Percentiles rank a stretch among this genome's conserved stretches.
Conservation (phyloP, 495 filamentous ascomycete genomes). For the Terfezia claveryi region DNA sequence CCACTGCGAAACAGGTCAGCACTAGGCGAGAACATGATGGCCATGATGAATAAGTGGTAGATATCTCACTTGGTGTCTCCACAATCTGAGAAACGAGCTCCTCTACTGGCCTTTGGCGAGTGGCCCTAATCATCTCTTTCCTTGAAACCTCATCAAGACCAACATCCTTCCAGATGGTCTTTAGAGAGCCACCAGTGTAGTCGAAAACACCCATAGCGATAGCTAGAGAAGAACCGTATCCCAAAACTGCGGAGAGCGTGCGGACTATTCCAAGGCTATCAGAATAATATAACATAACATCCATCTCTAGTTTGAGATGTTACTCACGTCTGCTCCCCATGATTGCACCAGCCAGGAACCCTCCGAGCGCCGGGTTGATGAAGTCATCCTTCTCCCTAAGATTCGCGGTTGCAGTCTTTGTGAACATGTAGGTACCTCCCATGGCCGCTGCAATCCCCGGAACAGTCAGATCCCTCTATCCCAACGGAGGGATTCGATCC, state of each 20-base stretch:
- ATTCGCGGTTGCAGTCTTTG: slow-evolving; percentile 49
- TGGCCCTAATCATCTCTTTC: slow-evolving; percentile 54
- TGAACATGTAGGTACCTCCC: slow-evolving; percentile 60
- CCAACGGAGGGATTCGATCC: background rate
- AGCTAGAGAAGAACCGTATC: slow-evolving; percentile 46
- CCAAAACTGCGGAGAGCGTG: slow-evolving; percentile 57
- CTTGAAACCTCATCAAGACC: slow-evolving; percentile 58
- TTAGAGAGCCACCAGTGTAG: slow-evolving; percentile 49
- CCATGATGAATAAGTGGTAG: background rate
- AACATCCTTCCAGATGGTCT: slow-evolving; percentile 33
- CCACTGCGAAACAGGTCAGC: background rate
- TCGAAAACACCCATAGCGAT: slow-evolving; percentile 45
- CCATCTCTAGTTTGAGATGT: background rate
- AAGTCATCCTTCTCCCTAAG: slow-evolving; percentile 52
- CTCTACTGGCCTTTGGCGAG: slow-evolving; percentile 51
- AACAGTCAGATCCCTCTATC: background rate
- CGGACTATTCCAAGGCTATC: slow-evolving; percentile 29
- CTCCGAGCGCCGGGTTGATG: slow-evolving; percentile 46
- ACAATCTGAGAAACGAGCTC: slow-evolving; percentile 36
- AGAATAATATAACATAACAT: background rate
- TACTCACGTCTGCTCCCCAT: slow-evolving; percentile 41
- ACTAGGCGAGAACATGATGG: background rate
- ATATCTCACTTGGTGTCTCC: slow-evolving; percentile 50
- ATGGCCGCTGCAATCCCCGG: slow-evolving; percentile 39
- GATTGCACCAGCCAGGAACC: slow-evolving; percentile 47